Percentiles rank a stretch among this genome's conserved stretches.
Evolutionary conservation across 1,284 basidiomycete genomes (phyloP).

Genomic region (Ustilago sp.): DNA sequence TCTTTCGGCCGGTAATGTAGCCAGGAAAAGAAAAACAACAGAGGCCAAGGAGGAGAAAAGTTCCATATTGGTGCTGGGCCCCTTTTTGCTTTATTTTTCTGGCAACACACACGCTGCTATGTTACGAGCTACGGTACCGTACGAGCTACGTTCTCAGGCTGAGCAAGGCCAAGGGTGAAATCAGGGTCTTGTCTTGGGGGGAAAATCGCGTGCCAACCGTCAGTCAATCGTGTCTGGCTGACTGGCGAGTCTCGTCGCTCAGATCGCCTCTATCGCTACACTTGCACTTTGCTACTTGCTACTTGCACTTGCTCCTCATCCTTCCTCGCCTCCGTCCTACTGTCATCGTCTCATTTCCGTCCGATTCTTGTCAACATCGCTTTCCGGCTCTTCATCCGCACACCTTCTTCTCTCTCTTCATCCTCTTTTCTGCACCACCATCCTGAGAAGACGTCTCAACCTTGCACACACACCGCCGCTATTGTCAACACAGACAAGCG

Average conservation of each 20-base stretch:
- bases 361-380: background rate
- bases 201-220: conserved; percentile 7
- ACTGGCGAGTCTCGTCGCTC: background rate
- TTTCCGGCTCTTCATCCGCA: background rate
- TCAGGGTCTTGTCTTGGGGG: conserved; percentile 11
- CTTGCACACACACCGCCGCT: background rate
- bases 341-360: background rate
- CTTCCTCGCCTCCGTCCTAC: background rate
- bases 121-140: no score
- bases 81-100: background rate
- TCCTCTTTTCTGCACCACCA: conserved; percentile 2
- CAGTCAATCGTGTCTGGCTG: background rate
- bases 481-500: no score
- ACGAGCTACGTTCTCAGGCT: no score
- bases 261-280: conserved; percentile 5
- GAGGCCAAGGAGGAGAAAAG: background rate
- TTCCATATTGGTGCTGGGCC: background rate
- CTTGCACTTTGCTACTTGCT: background rate
- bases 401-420: background rate
- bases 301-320: background rate
- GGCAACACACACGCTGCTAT: background rate
- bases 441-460: conserved; percentile 1
- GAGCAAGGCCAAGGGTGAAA: background rate
- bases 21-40: background rate
- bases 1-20: background rate